Percentiles rank a stretch among this genome's conserved stretches.
These are phyloP conservation scores for Durotheca rogersii DNA, from an alignment of 495 filamentous ascomycete genomes.

Conservation along the genomic window DNA sequence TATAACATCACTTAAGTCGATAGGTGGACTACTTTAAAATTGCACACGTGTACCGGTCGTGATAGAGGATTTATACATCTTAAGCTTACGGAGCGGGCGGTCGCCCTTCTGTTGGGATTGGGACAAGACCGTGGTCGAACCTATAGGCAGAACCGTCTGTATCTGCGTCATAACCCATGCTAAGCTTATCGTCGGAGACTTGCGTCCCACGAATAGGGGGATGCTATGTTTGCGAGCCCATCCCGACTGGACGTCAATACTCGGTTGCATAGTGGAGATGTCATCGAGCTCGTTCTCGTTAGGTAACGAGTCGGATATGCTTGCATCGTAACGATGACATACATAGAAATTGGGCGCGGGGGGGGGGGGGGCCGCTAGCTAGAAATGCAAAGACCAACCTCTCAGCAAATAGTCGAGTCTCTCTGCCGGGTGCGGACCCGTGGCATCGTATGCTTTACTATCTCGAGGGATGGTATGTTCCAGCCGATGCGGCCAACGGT, in stretches of 20 bases:
- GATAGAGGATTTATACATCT: constrained; percentile 8
- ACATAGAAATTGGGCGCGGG: constrained; percentile 23
- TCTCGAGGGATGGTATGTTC: too few species aligned
- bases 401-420: background rate
- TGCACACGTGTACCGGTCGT: background rate
- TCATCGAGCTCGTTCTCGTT: constrained; percentile 26
- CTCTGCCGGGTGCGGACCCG: too few species aligned
- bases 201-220: constrained; percentile 20
- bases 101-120: constrained; percentile 15
- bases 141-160: constrained; percentile 22
- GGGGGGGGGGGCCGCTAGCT: constrained; percentile 24
- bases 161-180: constrained; percentile 4
- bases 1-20: background rate
- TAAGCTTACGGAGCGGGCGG: constrained; percentile 6
- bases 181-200: constrained; percentile 18
- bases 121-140: constrained; percentile 21
- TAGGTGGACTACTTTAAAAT: background rate
- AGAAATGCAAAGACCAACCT: constrained; percentile 17
- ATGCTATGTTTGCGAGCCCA: constrained; percentile 9
- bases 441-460: too few species aligned
- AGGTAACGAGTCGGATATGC: constrained; percentile 27
- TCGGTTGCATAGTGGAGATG: constrained; percentile 31
- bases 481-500: background rate
- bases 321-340: constrained; percentile 21
- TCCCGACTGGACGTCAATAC: constrained; percentile 23